Percentiles rank a stretch among this genome's conserved stretches.
Conservation (phyloP, 108 stramenopile species). For the Stephanodiscus triporus region DNA sequence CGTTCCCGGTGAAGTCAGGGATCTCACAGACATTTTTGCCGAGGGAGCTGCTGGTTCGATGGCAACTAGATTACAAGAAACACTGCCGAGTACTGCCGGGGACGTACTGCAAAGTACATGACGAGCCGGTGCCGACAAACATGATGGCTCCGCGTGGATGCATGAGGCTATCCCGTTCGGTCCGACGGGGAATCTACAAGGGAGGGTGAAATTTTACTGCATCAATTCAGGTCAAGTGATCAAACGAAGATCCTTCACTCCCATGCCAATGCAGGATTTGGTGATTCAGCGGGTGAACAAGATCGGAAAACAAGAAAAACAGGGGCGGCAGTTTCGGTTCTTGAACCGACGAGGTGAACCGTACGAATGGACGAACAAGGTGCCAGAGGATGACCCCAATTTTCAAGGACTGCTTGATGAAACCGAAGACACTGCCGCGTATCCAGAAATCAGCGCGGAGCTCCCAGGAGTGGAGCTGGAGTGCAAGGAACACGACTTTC, state of each 20-base stretch:
- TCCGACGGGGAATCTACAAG: not conserved
- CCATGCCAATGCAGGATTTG: not conserved
- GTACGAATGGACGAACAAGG: not conserved
- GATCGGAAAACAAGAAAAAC: not conserved
- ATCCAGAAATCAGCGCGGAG: slow-evolving; percentile 12
- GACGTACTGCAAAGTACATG: too few relatives aligned
- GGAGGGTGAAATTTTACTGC: not conserved
- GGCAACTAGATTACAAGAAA: too few relatives aligned
- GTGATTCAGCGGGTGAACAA: not conserved
- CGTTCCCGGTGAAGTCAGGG: too few relatives aligned
- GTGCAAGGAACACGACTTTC: not conserved
- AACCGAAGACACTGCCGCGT: not conserved
- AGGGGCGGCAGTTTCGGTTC: not conserved
- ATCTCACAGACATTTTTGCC: too few relatives aligned
- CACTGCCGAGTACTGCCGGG: too few relatives aligned
- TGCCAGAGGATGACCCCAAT: not conserved
- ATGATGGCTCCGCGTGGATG: not conserved
- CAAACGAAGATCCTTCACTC: not conserved
- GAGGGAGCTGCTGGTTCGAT: too few relatives aligned
- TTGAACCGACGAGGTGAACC: not conserved
- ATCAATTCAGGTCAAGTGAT: not conserved
- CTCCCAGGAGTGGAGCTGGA: slow-evolving; percentile 13
- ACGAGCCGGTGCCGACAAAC: too few relatives aligned
- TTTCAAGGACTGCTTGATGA: not conserved
- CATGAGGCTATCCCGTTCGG: not conserved